Conservation (phyloP, 164 flowering plant species). For the Aristolochia californica region DNA sequence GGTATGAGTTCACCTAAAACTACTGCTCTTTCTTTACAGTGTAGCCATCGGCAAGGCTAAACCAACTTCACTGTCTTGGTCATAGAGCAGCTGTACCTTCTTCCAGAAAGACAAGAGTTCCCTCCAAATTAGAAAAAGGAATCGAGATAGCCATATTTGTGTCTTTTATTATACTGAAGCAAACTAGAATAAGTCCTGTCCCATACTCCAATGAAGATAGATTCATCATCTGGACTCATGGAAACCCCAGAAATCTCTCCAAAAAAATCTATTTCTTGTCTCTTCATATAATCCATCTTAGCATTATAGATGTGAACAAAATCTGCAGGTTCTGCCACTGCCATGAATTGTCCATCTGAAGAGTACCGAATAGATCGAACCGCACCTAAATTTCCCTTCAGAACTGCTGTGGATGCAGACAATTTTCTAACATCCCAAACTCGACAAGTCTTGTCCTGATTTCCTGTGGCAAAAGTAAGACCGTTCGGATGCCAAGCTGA, state of each 20-base stretch:
- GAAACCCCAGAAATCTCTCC: conserved; percentile 68
- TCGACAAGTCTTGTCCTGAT: conserved; percentile 61
- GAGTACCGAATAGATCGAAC: conserved; percentile 46
- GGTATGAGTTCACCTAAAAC: neutral
- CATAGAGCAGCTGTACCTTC: neutral
- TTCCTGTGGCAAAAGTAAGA: conserved; percentile 52
- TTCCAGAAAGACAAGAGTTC: neutral
- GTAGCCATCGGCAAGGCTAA: neutral
- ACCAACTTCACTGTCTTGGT: neutral
- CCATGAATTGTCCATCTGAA: conserved; percentile 49
- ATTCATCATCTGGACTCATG: conserved; percentile 49
- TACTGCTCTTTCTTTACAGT: conserved; percentile 1
- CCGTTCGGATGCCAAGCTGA: conserved; percentile 69
- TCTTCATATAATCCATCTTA: conserved; percentile 24
- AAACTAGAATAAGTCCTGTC: conserved; percentile 62
- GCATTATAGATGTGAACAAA: conserved; percentile 51
- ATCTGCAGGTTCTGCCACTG: conserved; percentile 61
- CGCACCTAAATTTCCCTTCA: conserved; percentile 51
- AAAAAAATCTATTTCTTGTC: conserved; percentile 64
- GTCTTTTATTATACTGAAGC: conserved; percentile 43
- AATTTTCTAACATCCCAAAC: conserved; percentile 52
- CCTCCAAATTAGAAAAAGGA: conserved; percentile 18
- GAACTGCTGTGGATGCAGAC: conserved; percentile 30
- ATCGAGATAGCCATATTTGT: conserved; percentile 35
- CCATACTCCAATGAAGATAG: conserved; percentile 52